Percentiles rank a stretch among this genome's conserved stretches.
Evolutionary conservation across 108 stramenopile genomes (phyloP).

Genomic region (Skeletonema costatum): DNA sequence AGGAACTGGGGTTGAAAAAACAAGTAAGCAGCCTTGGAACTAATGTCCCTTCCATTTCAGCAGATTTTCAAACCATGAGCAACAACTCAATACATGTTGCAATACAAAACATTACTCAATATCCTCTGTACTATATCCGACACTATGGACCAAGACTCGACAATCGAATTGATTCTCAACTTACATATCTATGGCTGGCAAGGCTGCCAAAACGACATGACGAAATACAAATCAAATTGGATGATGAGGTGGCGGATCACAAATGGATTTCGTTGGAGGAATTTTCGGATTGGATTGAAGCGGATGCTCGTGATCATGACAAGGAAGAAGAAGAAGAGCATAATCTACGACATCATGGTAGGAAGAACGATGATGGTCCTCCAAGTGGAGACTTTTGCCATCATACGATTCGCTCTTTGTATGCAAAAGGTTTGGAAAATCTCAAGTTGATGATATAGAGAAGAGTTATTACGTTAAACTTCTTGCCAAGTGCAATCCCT

Average conservation of each 20-base stretch:
- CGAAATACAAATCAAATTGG: conserved; percentile 29
- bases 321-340: neutral
- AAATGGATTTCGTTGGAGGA: conserved; percentile 45
- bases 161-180: conserved; percentile 45
- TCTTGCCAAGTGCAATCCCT: neutral
- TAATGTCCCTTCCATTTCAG: neutral
- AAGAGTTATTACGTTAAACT: neutral
- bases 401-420: conserved; percentile 38
- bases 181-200: conserved; percentile 47
- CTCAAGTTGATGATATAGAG: conserved; percentile 14
- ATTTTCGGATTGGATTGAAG: conserved; percentile 23
- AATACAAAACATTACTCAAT: conserved; percentile 37
- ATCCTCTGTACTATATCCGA: conserved; percentile 48
- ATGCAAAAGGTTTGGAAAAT: conserved; percentile 17
- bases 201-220: conserved; percentile 21
- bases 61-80: neutral
- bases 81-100: conserved; percentile 2
- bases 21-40: neutral
- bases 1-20: conserved; percentile 34
- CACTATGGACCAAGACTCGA: conserved; percentile 45
- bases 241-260: conserved; percentile 46
- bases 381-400: conserved; percentile 48
- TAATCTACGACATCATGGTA: neutral
- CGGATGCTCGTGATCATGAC: conserved; percentile 15
- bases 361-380: conserved; percentile 38